Evolutionary conservation across 148 eudicot genomes (phyloP).

Genomic region (Polygonum maritimum): DNA sequence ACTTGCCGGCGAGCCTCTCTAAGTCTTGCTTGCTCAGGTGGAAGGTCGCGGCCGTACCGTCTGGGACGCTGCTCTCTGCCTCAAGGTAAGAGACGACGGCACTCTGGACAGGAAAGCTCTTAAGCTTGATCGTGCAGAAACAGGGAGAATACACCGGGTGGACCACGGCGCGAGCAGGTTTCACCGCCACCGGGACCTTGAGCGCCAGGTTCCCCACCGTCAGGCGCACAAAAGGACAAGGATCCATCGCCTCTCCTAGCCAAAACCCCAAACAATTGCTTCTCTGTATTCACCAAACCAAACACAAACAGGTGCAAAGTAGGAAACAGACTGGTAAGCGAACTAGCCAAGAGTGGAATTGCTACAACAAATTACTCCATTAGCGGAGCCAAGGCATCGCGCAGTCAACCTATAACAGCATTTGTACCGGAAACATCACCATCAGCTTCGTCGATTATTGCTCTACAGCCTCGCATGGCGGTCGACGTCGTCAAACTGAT

Average conservation of each 20-base stretch:
- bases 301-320: not conserved
- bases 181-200: slow-evolving; percentile 41
- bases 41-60: slow-evolving; percentile 33
- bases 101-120: slow-evolving; percentile 36
- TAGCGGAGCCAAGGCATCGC: not conserved
- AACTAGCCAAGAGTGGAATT: not conserved
- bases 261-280: not conserved
- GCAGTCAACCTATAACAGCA: slow-evolving; percentile 2
- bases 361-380: not conserved
- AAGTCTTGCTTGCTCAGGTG: slow-evolving; percentile 45
- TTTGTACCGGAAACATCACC: not conserved
- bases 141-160: slow-evolving; percentile 62
- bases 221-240: slow-evolving; percentile 23
- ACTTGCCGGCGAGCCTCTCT: slow-evolving; percentile 25
- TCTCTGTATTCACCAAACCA: not conserved
- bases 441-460: not conserved
- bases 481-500: not conserved
- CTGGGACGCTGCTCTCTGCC: slow-evolving; percentile 18
- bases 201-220: slow-evolving; percentile 52
- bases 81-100: slow-evolving; percentile 36
- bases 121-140: slow-evolving; percentile 61
- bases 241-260: not conserved
- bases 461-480: not conserved
- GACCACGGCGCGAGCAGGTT: slow-evolving; percentile 41
- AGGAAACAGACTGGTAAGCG: not conserved